These are phyloP conservation scores for Candida nonsorbophila DNA, from an alignment of 805 yeast genomes.

Conservation along the genomic window DNA sequence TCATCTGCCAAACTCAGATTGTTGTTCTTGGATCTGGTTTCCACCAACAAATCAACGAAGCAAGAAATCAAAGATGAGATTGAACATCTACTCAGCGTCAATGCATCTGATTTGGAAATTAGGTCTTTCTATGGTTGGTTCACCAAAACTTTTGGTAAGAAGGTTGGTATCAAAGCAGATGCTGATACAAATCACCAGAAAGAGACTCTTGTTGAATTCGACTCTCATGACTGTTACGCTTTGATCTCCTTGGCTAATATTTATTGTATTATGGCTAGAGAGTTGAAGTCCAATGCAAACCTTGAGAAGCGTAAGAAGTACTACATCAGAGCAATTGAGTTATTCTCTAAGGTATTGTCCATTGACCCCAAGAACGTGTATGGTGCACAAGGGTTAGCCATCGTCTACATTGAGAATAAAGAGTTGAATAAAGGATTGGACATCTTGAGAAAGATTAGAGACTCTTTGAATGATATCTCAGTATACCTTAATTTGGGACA, in stretches of 20 bases:
- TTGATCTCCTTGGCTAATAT: slow-evolving; percentile 85
- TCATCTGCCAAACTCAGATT: slow-evolving; percentile 71
- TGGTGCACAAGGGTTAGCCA: slow-evolving; percentile 98
- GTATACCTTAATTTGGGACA: slow-evolving; percentile 86
- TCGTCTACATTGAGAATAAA: slow-evolving; percentile 81
- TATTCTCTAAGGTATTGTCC: slow-evolving; percentile 82
- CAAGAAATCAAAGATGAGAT: slow-evolving; percentile 50
- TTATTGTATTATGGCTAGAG: slow-evolving; percentile 78
- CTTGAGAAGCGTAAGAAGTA: slow-evolving; percentile 60
- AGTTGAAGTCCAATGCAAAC: slow-evolving; percentile 48
- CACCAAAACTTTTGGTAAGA: slow-evolving; percentile 54
- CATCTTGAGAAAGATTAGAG: slow-evolving; percentile 82
- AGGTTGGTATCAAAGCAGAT: slow-evolving; percentile 43
- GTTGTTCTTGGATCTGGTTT: slow-evolving; percentile 54
- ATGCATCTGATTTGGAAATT: slow-evolving; percentile 66
- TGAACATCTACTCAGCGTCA: slow-evolving; percentile 45
- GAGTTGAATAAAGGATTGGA: slow-evolving; percentile 74
- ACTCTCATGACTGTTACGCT: slow-evolving; percentile 88
- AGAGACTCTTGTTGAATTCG: slow-evolving; percentile 73
- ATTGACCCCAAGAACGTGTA: slow-evolving; percentile 81
- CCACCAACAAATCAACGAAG: slow-evolving; percentile 28
- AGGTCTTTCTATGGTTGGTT: slow-evolving; percentile 94
- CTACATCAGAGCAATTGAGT: slow-evolving; percentile 85
- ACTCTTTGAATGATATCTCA: slow-evolving; percentile 78
- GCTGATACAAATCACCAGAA: slow-evolving; percentile 77